These are phyloP conservation scores for Lentinus brumalis DNA, from an alignment of 768 basidiomycete genomes.

Conservation along the genomic window DNA sequence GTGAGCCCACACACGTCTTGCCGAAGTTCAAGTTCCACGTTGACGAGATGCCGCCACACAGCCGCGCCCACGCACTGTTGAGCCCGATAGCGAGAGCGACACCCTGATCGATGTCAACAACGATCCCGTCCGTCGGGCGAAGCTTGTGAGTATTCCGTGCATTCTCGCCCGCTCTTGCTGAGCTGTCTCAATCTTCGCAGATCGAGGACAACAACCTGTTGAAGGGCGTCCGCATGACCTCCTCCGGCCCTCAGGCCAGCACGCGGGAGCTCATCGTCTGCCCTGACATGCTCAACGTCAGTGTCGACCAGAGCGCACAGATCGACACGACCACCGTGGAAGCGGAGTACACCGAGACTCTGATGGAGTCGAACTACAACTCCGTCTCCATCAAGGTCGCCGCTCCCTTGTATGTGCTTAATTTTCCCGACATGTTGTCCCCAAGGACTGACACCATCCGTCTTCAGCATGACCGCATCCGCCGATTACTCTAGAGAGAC, in stretches of 20 bases:
- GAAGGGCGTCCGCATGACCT: not conserved
- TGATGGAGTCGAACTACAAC: conserved; percentile 2
- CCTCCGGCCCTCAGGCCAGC: not conserved
- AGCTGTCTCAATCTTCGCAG: not conserved
- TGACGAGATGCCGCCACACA: no score
- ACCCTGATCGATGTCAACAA: not conserved
- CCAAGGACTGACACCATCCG: no score
- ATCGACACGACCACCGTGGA: conserved; percentile 3
- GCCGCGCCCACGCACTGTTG: no score
- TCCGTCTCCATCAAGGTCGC: not conserved
- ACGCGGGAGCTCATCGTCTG: conserved; percentile 1
- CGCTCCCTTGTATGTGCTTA: not conserved
- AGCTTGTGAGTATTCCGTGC: not conserved
- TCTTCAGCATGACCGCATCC: not conserved
- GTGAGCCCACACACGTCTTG: no score
- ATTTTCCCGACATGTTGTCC: no score
- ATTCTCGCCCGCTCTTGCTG: not conserved
- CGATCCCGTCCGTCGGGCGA: not conserved
- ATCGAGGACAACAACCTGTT: conserved; percentile 4
- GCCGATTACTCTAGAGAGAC: not conserved
- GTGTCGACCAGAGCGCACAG: not conserved
- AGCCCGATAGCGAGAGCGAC: not conserved
- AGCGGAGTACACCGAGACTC: not conserved
- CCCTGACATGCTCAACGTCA: not conserved
- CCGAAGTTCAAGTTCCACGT: no score